Conservation (phyloP, 2,329 filamentous ascomycete genomes). For the Aspergillus sp. region DNA sequence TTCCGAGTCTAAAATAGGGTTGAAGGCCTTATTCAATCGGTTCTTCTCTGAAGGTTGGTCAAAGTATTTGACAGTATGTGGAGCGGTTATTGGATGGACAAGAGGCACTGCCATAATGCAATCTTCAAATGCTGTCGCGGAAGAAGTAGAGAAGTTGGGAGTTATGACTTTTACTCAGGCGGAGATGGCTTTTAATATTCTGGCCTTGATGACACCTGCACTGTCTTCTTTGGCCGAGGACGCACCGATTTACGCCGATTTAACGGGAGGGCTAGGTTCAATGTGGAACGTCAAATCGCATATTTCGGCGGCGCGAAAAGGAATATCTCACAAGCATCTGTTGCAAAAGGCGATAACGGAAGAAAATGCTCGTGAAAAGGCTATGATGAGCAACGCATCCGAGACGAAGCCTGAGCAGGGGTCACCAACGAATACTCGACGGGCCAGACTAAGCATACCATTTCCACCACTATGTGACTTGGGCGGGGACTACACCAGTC, state of each 20-base stretch:
- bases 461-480: slow-evolving; percentile 12
- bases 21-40: slow-evolving; percentile 21
- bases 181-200: slow-evolving; percentile 46
- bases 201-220: slow-evolving; percentile 32
- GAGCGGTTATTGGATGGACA: slow-evolving; percentile 48
- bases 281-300: slow-evolving; percentile 28
- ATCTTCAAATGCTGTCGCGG: slow-evolving; percentile 42
- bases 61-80: slow-evolving; percentile 40
- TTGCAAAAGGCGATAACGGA: slow-evolving; percentile 22
- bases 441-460: slow-evolving; percentile 9
- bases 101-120: slow-evolving; percentile 47
- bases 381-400: neutral
- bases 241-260: slow-evolving; percentile 39
- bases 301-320: slow-evolving; percentile 21
- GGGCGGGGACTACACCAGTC: slow-evolving; percentile 5
- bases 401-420: neutral
- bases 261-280: slow-evolving; percentile 37
- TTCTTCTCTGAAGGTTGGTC: slow-evolving; percentile 22
- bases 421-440: neutral
- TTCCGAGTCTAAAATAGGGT: slow-evolving; percentile 46
- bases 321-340: slow-evolving; percentile 17
- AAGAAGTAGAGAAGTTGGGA: slow-evolving; percentile 37
- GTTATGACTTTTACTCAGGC: slow-evolving; percentile 41
- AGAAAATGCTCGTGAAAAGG: slow-evolving; percentile 19
- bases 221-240: slow-evolving; percentile 32